These are phyloP conservation scores for Epichloe amarillans DNA, from an alignment of 2,329 filamentous ascomycete species.

Conservation along the genomic window DNA sequence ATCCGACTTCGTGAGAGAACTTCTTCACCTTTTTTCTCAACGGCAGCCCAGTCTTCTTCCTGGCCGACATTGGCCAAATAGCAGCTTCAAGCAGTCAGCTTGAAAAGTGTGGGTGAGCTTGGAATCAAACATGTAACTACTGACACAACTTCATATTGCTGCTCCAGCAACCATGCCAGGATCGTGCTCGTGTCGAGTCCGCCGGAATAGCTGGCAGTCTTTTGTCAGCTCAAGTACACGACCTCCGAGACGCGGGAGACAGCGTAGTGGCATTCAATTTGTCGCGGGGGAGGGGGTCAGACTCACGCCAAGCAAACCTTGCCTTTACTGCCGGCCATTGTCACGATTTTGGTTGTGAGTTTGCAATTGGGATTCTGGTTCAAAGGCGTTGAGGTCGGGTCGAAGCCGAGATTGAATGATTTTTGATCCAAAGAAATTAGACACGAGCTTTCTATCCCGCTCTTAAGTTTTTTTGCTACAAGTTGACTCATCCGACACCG, in stretches of 20 bases:
- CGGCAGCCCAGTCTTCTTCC: conserved; percentile 57
- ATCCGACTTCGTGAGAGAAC: conserved; percentile 17
- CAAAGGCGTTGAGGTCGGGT: not conserved
- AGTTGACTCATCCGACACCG: not conserved
- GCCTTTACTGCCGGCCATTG: conserved; percentile 1
- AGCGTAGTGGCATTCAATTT: not conserved
- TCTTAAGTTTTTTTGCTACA: not conserved
- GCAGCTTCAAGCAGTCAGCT: conserved; percentile 1
- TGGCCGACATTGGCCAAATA: conserved; percentile 31
- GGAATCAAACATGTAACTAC: not conserved
- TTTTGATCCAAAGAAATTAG: not conserved
- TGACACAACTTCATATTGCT: conserved; percentile 12
- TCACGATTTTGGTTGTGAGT: too few species aligned
- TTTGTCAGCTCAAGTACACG: not conserved
- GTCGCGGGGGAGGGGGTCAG: not conserved
- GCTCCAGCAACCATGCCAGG: conserved; percentile 25
- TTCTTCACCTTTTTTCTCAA: conserved; percentile 53
- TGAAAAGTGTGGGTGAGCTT: conserved; percentile 42
- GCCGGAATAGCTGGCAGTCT: not conserved
- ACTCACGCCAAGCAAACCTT: conserved; percentile 2
- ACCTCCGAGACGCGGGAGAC: not conserved
- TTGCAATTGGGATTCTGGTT: not conserved
- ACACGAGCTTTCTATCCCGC: not conserved
- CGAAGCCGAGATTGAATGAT: not conserved
- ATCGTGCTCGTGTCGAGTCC: conserved; percentile 31